Evolutionary conservation across 345 rosid genomes (phyloP).

Genomic region (Lepidium didymum): DNA sequence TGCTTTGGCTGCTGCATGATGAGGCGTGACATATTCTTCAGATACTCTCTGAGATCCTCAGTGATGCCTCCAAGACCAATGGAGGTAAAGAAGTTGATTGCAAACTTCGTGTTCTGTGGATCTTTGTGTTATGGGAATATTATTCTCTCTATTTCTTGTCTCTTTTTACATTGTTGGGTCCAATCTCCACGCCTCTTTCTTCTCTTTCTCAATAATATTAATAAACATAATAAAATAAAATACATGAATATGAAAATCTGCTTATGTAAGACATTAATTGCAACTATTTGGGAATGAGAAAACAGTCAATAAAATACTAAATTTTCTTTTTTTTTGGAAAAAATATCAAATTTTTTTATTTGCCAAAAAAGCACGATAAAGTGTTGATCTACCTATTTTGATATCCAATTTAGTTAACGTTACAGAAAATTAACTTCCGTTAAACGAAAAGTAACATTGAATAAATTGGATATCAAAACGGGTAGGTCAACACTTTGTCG

Average conservation of each 20-base stretch:
- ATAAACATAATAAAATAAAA: background rate
- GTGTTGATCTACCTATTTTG: no score
- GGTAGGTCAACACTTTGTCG: no score
- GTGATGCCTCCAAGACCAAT: conserved; percentile 96
- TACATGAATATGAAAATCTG: background rate
- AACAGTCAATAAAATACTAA: no score
- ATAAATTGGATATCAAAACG: no score
- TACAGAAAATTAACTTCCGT: no score
- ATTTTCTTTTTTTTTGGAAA: no score
- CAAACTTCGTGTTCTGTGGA: conserved; percentile 68
- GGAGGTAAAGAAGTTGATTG: conserved; percentile 86
- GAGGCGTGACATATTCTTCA: conserved; percentile 85
- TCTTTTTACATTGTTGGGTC: conserved; percentile 11
- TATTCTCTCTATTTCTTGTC: conserved; percentile 26
- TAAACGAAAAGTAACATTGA: no score
- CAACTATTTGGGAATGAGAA: no score
- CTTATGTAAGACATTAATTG: no score
- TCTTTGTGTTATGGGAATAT: conserved; percentile 2
- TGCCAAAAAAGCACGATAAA: no score
- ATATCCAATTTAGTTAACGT: no score
- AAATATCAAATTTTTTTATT: no score
- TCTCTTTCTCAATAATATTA: background rate
- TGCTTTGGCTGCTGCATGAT: conserved; percentile 80
- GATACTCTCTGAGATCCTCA: conserved; percentile 70
- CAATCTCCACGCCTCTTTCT: conserved; percentile 14